Evolutionary conservation across 2,329 filamentous ascomycete genomes (phyloP), one percentile per base, ranked within the genome.

Genomic region (Berkeleyomyces basicola): DNA sequence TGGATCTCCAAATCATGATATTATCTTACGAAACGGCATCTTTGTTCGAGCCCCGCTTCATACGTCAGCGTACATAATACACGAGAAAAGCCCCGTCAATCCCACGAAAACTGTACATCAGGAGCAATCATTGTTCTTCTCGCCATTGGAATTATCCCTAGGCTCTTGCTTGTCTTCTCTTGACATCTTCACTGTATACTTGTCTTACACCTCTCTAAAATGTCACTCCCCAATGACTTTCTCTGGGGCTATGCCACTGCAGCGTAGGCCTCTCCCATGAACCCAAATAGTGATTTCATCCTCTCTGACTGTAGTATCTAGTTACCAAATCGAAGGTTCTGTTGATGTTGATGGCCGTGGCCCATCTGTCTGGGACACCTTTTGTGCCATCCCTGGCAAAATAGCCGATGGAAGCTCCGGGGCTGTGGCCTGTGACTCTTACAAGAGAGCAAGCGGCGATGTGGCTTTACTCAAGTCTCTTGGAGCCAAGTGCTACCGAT

Each of bases 301-400:
- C 1, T 36, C 7, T 46, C 16, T 61, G 57, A 59, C 59, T n/a
- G 23, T 33, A 58, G 61, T 37, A 31, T 70, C 11, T 40, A 93
- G 89, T 71, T 95, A 93, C 77, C 89, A 95, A 72, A 87, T 95
- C 68, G 90, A 95, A 77, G 90, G 90, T 64, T 84, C 83, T 58
- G 77, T 80, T 46, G 77, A 86, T 58, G 81, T 85, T 70, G 89
- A 92, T 71, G 90, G 89, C 67, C 87, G 89, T 67, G 86, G 82
- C 31, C 84, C 88, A 62, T 89, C 86, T 66, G 93, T 95, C 72
- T 95, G 90, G 90, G 90, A 95, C 74, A 85, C 82, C n/a, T 95
- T 95, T 76, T 91, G 87, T 74, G 81, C 81, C 66, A 85, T 83
- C 61, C 84, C 86, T 5, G 88, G 88, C 69, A 95, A 93, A 75